phyloP scores from a whole-genome alignment of 805 yeast species.

The Candida palmyrensis region DNA sequence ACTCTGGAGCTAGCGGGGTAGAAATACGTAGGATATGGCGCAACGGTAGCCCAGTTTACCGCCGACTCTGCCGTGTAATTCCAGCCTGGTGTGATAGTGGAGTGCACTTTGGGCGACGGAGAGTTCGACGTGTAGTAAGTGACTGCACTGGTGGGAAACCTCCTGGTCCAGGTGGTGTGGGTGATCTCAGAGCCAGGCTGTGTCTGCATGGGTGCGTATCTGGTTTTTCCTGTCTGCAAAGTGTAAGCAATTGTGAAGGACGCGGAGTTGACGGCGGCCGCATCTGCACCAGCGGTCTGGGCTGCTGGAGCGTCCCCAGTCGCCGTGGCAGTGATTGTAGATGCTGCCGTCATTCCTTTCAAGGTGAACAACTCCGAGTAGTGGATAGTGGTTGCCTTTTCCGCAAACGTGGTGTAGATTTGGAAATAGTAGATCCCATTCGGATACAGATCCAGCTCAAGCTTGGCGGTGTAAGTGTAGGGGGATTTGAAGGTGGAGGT shows the following conservation, averaged over 20 bases:
- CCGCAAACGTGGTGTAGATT: slow-evolving; percentile 43
- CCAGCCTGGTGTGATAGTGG: slow-evolving; percentile 88
- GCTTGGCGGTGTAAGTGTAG: slow-evolving; percentile 35
- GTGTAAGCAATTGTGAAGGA: slow-evolving; percentile 72
- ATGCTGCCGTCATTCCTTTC: slow-evolving; percentile 70
- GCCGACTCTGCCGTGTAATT: slow-evolving; percentile 59
- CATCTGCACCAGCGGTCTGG: slow-evolving; percentile 29
- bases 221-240: slow-evolving; percentile 68
- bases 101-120: slow-evolving; percentile 38
- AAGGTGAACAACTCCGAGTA: slow-evolving; percentile 65
- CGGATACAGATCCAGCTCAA: slow-evolving; percentile 44
- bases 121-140: slow-evolving; percentile 45
- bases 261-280: slow-evolving; percentile 20
- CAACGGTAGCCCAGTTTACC: slow-evolving; percentile 67
- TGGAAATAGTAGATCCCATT: slow-evolving; percentile 74
- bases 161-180: slow-evolving; percentile 57
- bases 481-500: slow-evolving; percentile 20
- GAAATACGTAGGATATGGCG: slow-evolving; percentile 61
- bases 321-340: slow-evolving; percentile 33
- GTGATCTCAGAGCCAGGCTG: slow-evolving; percentile 78
- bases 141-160: slow-evolving; percentile 63
- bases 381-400: slow-evolving; percentile 51
- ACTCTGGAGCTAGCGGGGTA: slow-evolving; percentile 58
- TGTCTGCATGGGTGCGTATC: slow-evolving; percentile 89
- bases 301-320: slow-evolving; percentile 39